Base-by-base conservation (phyloP, 1,284 basidiomycete species). In the Stygiomarasmius scandens region DNA sequence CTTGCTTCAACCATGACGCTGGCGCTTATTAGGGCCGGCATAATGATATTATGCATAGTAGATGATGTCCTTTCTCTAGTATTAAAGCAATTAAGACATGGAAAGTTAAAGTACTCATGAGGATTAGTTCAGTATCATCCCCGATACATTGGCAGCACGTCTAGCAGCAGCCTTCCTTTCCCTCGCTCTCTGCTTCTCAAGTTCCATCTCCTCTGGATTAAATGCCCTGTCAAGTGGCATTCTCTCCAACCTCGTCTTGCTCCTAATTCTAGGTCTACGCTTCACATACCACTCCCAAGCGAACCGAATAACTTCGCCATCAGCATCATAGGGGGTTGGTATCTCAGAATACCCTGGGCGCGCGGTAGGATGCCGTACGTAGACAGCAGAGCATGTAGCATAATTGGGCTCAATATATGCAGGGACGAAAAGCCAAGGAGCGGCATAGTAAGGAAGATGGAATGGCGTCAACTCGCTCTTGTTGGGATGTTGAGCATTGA, bases 361-460 rank as follows among this genome's bases (percentile, higher is more conserved):
- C 0, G 96, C 95, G 0, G 95, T 98, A 1, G 97, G 97, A 70
- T 98, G 95, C 48, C 96, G 93, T 32, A 98, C 85, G 71, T 98
- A 98, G 58, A 99, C 81, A 19, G 90, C 89, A 4, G 96, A 95
- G 74, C 97, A 99, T 10, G 95, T 95, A 50, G 84, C 73, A 80
- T 93, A 99, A 54, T 88, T 93, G 2, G 91, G 86, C 68, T 98
- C 95, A 56, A 98, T 86, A 74, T 98, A 98, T 0, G 96, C 90
- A 0, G 97, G 97, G 63, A 99, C 84, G 79, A 98, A 99, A 51
- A 99, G 81, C 81, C 91, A 93, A 0, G 97, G 94, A 0, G 93
- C 85, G 9, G 95, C 93, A 67, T 89, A 98, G 32, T 84, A 78
- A 0, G 97, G 97, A 11, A 98, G 87, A 65, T 84, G 77, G 82